Base-by-base conservation (phyloP, 257 asterid genomes). In the Phtheirospermum japonicum region DNA sequence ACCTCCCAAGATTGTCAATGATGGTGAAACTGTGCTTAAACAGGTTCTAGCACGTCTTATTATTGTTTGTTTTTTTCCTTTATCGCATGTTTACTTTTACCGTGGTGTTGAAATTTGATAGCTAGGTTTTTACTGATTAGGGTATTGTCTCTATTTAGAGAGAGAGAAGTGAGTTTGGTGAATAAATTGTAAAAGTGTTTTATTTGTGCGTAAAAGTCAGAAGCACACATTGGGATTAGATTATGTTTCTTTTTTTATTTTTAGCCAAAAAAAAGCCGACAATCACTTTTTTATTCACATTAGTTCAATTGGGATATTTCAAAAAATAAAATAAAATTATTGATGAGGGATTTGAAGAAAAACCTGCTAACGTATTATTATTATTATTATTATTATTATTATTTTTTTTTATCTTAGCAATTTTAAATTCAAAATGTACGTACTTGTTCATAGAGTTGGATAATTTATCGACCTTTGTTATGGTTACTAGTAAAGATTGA, bases 1-100 rank as follows among this genome's bases (percentile, higher is more conserved):
- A 68, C 89, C 97, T 81, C 97, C 97, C 56, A 89, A 84, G 79
- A 89, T 89, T 78, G 89, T 89, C 65, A 89, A 84, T 63, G 95
- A 89, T 72, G 97, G 97, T 5, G 97, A 89, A 81, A 89, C 95
- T 52, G 86, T 89, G 48, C 94, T 89, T 63, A 86, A 89, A 78
- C 78, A 88, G 96, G 96, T 88, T 69, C 46, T 36, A 30, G 13
- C 42, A 40, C 11, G 14, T n/a, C 57, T 20, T n/a, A n/a, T 61
- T 51, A 2, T 2, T 6, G n/a, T n/a, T 45, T n/a, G 28, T 50
- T 19, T 20, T 2, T 23, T 51, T 23, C 3, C 28, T 23, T 23
- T 51, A 23, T 19, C 4, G 8, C 7, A 7, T 42, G 1, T 23
- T 1, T 10, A 4, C 13, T 42, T 42, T 42, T 42, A 42, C 18